phyloP scores from a whole-genome alignment of 1,284 basidiomycete genomes.

The Cryptococcus wingfieldii region DNA sequence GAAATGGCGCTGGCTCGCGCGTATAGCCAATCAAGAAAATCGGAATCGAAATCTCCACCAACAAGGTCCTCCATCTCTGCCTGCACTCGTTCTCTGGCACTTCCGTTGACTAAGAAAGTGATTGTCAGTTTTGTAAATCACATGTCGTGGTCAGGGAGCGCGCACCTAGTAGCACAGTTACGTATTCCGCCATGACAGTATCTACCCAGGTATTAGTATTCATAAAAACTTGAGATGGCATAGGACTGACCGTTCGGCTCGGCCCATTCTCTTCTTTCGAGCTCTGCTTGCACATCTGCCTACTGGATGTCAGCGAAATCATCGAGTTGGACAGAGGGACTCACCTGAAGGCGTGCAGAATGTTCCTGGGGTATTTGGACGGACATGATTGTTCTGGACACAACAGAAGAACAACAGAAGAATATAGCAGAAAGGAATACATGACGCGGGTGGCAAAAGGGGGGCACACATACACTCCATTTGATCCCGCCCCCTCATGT shows the following conservation, averaged over 20 bases:
- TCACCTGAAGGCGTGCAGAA: constrained; percentile 24
- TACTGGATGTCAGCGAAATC: constrained; percentile 7
- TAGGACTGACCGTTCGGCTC: constrained; percentile 34
- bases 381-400: constrained; percentile 8
- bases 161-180: constrained; percentile 43
- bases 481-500: not conserved
- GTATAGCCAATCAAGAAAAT: constrained; percentile 45
- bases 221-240: not conserved
- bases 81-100: constrained; percentile 32
- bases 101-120: constrained; percentile 33
- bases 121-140: constrained; percentile 7
- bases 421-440: no score
- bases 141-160: not conserved
- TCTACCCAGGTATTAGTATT: constrained; percentile 18
- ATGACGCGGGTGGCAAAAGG: not conserved
- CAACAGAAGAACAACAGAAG: not conserved
- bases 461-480: not conserved
- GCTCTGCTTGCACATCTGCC: constrained; percentile 38
- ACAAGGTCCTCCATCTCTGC: constrained; percentile 44
- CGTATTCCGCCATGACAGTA: constrained; percentile 46
- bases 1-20: constrained; percentile 15
- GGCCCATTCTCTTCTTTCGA: constrained; percentile 45
- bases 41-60: constrained; percentile 32
- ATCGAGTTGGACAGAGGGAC: not conserved
- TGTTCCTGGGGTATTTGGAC: constrained; percentile 15